Percentiles rank a stretch among this genome's conserved stretches.
Conservation (phyloP, 1,139 yeast species). For the Candida sp. region DNA sequence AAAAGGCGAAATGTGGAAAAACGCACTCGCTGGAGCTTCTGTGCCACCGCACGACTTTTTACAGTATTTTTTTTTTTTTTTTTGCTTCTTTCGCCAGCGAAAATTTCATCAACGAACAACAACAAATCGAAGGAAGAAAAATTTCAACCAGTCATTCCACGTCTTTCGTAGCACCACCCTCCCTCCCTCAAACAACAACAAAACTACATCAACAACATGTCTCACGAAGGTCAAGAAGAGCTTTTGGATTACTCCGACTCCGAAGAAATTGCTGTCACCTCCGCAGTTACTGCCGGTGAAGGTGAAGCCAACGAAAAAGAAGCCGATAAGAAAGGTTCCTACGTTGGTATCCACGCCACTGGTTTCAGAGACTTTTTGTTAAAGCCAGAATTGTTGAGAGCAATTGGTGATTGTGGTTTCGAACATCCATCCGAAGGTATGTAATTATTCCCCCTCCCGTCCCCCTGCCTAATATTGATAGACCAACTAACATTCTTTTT, state of each 20-base stretch:
- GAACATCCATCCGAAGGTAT: slow-evolving; percentile 99
- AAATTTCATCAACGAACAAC: slow-evolving; percentile 3
- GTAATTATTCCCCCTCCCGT: slow-evolving; percentile 31
- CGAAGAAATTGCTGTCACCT: slow-evolving; percentile 88
- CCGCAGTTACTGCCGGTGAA: slow-evolving; percentile 41
- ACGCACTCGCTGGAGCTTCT: background rate
- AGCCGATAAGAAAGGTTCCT: slow-evolving; percentile 93
- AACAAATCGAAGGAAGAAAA: slow-evolving; percentile 1
- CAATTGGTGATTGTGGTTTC: slow-evolving; percentile 99
- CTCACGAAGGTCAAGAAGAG: slow-evolving; percentile 99
- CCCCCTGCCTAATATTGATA: slow-evolving; percentile 8
- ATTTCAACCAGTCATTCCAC: background rate
- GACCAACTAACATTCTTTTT: background rate
- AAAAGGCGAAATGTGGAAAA: background rate
- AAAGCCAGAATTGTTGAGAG: slow-evolving; percentile 96
- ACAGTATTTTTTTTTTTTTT: background rate
- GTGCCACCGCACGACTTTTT: background rate
- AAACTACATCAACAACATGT: slow-evolving; percentile 37
- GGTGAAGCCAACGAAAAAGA: slow-evolving; percentile 55
- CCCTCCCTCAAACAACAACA: background rate
- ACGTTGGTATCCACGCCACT: slow-evolving; percentile 97
- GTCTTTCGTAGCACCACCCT: background rate
- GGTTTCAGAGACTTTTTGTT: slow-evolving; percentile 98
- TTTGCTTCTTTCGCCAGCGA: slow-evolving; percentile 1
- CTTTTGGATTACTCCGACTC: slow-evolving; percentile 97